Evolutionary conservation across 495 filamentous ascomycete genomes (phyloP).

Genomic region (Peziza echinospora): DNA sequence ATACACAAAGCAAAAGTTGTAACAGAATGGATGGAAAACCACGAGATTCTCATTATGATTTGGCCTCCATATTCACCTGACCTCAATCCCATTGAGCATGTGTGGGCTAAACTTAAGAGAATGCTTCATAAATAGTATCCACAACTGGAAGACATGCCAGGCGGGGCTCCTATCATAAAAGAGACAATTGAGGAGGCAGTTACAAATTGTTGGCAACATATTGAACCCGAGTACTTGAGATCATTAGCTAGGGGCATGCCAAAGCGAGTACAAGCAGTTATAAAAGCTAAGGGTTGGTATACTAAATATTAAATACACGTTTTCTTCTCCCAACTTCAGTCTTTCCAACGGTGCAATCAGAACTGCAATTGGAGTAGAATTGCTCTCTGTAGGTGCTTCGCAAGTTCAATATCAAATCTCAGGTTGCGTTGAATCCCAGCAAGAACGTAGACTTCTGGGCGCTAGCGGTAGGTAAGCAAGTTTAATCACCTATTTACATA

Average conservation of each 20-base stretch:
- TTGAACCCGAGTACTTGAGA: not conserved
- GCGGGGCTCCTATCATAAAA: too few species aligned
- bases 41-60: not conserved
- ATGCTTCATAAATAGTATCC: not conserved
- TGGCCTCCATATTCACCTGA: slow-evolving; percentile 2
- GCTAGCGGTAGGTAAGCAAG: too few species aligned
- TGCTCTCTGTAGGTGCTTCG: too few species aligned
- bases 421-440: too few species aligned
- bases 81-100: slow-evolving; percentile 6
- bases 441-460: too few species aligned
- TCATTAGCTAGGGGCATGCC: not conserved
- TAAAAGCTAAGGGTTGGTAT: slow-evolving; percentile 2
- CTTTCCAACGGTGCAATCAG: too few species aligned
- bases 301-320: slow-evolving; percentile 1
- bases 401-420: too few species aligned
- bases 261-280: slow-evolving; percentile 1
- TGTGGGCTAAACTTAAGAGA: slow-evolving; percentile 1
- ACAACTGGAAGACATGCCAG: not conserved
- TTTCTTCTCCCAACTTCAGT: too few species aligned
- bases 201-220: not conserved
- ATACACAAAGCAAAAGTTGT: not conserved
- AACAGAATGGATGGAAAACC: slow-evolving; percentile 1
- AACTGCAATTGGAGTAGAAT: too few species aligned
- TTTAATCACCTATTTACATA: too few species aligned
- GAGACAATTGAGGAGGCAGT: not conserved